A percentile compares a stretch with the other conserved stretches of the same genome.
Conservation (phyloP, 2,329 filamentous ascomycete genomes). For the Endothia cerciana region DNA sequence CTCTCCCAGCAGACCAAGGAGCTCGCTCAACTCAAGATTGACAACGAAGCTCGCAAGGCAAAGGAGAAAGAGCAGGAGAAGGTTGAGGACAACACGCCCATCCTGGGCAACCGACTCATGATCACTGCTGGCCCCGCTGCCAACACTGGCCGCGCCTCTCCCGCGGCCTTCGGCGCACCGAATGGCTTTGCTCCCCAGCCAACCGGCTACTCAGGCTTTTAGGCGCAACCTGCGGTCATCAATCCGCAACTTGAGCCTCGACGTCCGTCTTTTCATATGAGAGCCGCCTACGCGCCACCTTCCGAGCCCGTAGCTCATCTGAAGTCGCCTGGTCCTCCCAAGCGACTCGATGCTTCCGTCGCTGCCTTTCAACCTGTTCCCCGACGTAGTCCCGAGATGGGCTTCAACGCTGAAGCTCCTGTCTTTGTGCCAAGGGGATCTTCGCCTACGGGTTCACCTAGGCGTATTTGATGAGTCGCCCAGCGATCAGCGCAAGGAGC, state of each 20-base stretch:
- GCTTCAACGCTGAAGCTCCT: slow-evolving; percentile 15
- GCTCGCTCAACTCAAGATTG: slow-evolving; percentile 83
- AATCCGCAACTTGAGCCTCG: slow-evolving; percentile 13
- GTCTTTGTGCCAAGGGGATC: slow-evolving; percentile 17
- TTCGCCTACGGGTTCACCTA: slow-evolving; percentile 15
- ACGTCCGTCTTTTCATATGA: background rate
- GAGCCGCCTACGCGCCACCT: slow-evolving; percentile 9
- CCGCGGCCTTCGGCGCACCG: slow-evolving; percentile 58
- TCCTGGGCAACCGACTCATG: slow-evolving; percentile 88
- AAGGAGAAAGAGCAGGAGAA: slow-evolving; percentile 60
- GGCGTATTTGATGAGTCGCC: slow-evolving; percentile 3
- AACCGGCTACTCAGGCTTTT: slow-evolving; percentile 71
- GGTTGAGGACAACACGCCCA: slow-evolving; percentile 91
- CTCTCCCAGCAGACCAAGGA: slow-evolving; percentile 87
- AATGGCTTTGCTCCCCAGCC: slow-evolving; percentile 57
- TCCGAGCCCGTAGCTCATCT: slow-evolving; percentile 1
- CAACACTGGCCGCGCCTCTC: slow-evolving; percentile 55
- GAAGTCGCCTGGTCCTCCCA: background rate
- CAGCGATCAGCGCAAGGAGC: slow-evolving; percentile 4
- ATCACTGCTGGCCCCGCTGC: slow-evolving; percentile 84
- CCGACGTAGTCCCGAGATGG: background rate
- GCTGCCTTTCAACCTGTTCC: slow-evolving; percentile 15
- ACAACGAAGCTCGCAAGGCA: slow-evolving; percentile 73
- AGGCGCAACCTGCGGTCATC: slow-evolving; percentile 40
- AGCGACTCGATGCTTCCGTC: slow-evolving; percentile 18